These are phyloP conservation scores for Leptographium lundbergii DNA, from an alignment of 2,329 filamentous ascomycete genomes.

Conservation along the genomic window DNA sequence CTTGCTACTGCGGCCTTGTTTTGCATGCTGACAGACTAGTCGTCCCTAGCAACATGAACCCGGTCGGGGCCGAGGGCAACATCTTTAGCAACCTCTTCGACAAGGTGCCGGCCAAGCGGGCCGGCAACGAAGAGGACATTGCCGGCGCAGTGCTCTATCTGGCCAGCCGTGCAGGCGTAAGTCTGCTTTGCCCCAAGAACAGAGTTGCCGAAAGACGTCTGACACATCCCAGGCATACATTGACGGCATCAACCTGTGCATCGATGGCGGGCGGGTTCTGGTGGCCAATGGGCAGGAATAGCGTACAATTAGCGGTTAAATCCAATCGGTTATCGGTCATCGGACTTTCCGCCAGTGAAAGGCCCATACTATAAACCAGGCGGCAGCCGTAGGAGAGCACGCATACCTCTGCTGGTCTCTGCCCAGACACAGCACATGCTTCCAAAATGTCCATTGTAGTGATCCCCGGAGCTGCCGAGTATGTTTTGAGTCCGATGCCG, in stretches of 20 bases:
- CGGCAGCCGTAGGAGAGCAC: too few relatives aligned
- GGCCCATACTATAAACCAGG: too few relatives aligned
- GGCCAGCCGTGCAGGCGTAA: conserved; percentile 16
- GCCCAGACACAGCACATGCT: too few relatives aligned
- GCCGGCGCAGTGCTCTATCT: conserved; percentile 41
- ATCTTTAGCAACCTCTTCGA: conserved; percentile 46
- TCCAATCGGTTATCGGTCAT: neutral
- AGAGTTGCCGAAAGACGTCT: neutral
- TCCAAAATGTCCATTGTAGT: conserved; percentile 7
- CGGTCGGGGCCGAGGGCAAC: conserved; percentile 28
- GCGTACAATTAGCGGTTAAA: neutral
- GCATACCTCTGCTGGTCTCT: too few relatives aligned
- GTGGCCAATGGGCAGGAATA: conserved; percentile 10
- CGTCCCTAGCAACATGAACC: conserved; percentile 60
- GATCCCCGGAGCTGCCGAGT: conserved; percentile 3
- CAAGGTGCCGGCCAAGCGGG: conserved; percentile 31
- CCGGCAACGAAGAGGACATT: conserved; percentile 47
- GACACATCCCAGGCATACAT: conserved; percentile 5
- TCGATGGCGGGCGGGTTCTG: conserved; percentile 9
- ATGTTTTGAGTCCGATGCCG: neutral
- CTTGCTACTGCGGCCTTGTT: too few relatives aligned
- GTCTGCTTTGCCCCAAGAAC: neutral
- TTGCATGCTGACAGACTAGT: conserved; percentile 13
- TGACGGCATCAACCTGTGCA: conserved; percentile 8
- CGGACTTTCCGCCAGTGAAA: too few relatives aligned